Conservation (phyloP, 148 eudicot genomes). For the Beta vulgaris region DNA sequence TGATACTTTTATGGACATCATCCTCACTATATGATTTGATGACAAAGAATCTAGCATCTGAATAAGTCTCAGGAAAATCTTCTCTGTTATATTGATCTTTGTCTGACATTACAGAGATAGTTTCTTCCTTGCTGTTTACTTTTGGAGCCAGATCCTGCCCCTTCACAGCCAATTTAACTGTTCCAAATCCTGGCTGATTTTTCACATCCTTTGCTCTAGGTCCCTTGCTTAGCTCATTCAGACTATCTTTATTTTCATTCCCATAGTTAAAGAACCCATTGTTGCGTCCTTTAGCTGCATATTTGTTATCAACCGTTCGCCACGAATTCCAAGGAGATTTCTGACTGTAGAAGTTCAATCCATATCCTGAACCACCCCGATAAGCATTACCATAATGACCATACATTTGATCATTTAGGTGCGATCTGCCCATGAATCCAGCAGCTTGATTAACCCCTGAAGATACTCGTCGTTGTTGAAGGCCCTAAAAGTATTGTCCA, state of each 20-base stretch:
- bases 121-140: constrained; percentile 31
- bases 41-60: constrained; percentile 43
- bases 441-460: constrained; percentile 37
- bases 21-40: constrained; percentile 57
- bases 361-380: constrained; percentile 42
- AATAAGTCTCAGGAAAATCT: constrained; percentile 41
- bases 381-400: constrained; percentile 37
- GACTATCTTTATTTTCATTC: constrained; percentile 34
- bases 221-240: constrained; percentile 55
- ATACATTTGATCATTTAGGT: constrained; percentile 38
- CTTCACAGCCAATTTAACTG: constrained; percentile 45
- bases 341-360: constrained; percentile 39
- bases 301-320: constrained; percentile 36
- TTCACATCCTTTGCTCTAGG: constrained; percentile 38
- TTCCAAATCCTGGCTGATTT: constrained; percentile 32
- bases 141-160: constrained; percentile 40
- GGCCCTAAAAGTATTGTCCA: constrained; percentile 22
- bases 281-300: constrained; percentile 35
- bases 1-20: constrained; percentile 53
- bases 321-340: constrained; percentile 40
- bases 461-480: constrained; percentile 31
- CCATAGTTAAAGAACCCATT: constrained; percentile 37
- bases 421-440: constrained; percentile 38
- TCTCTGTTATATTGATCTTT: constrained; percentile 42
- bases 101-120: constrained; percentile 28